Evolutionary conservation across 176 grass and related monocot species (phyloP).

Genomic region (Typha latifolia): DNA sequence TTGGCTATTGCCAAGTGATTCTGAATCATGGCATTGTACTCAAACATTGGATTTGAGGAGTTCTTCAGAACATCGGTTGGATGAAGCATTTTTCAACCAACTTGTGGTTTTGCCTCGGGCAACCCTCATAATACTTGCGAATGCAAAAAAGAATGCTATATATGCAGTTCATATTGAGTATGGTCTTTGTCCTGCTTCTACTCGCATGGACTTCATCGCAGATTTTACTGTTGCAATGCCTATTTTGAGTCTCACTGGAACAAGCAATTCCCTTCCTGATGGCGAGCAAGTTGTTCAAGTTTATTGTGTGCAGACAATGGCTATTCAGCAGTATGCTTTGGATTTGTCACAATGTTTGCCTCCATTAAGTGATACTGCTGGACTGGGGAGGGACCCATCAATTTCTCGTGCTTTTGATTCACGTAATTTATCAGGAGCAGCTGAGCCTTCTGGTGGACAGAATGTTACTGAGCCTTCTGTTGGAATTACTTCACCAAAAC

Average conservation of each 20-base stretch:
- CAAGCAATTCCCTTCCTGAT: constrained; percentile 39
- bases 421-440: constrained; percentile 20
- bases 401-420: constrained; percentile 33
- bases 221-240: constrained; percentile 97
- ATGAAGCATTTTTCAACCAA: constrained; percentile 99
- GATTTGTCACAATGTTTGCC: constrained; percentile 80
- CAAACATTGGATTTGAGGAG: constrained; percentile 74
- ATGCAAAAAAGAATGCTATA: constrained; percentile 97
- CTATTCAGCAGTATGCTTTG: constrained; percentile 89
- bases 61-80: constrained; percentile 48
- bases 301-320: constrained; percentile 95
- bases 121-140: constrained; percentile 89
- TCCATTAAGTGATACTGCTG: constrained; percentile 32
- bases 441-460: constrained; percentile 24
- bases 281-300: constrained; percentile 79
- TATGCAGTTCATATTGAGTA: constrained; percentile 94
- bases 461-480: constrained; percentile 35
- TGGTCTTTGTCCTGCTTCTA: constrained; percentile 50
- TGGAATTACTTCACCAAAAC: constrained; percentile 21
- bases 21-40: constrained; percentile 80
- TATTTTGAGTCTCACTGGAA: constrained; percentile 84
- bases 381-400: constrained; percentile 41
- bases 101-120: constrained; percentile 73
- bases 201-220: constrained; percentile 79
- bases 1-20: constrained; percentile 64